Evolutionary conservation across 306 rosid species (phyloP).

Genomic region (Cicer arietinum): DNA sequence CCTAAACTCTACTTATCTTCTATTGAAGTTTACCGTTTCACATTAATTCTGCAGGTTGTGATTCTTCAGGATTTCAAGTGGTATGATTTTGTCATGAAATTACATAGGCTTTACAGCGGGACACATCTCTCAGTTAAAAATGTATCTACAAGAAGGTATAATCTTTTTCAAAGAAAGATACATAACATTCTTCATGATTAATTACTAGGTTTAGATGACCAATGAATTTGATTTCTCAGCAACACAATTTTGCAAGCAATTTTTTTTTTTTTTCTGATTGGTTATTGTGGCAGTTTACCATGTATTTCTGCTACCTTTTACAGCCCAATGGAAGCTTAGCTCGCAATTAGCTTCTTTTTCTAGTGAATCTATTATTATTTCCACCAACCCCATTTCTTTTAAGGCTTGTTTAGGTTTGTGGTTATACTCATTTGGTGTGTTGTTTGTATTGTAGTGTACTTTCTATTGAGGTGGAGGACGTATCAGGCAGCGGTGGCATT

Average conservation of each 20-base stretch:
- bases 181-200: slow-evolving; percentile 24
- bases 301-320: slow-evolving; percentile 1
- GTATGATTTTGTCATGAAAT: slow-evolving; percentile 82
- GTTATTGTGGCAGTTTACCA: slow-evolving; percentile 23
- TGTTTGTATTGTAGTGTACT: slow-evolving; percentile 54
- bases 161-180: slow-evolving; percentile 31
- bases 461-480: slow-evolving; percentile 81
- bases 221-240: background rate
- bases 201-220: slow-evolving; percentile 3
- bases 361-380: background rate
- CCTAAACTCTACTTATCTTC: slow-evolving; percentile 6
- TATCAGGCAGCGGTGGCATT: slow-evolving; percentile 62
- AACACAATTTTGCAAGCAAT: background rate
- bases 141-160: slow-evolving; percentile 78
- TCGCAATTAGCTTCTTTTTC: background rate
- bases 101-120: slow-evolving; percentile 80
- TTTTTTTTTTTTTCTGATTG: background rate
- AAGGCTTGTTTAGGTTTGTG: slow-evolving; percentile 24
- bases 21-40: slow-evolving; percentile 11
- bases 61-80: slow-evolving; percentile 89
- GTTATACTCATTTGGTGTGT: slow-evolving; percentile 37
- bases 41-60: slow-evolving; percentile 65
- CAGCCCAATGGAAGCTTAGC: slow-evolving; percentile 7
- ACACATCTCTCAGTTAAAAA: slow-evolving; percentile 81
- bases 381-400: background rate